Percentiles rank a stretch among this genome's conserved stretches.
These are phyloP conservation scores for Flaveria trinervia DNA, from an alignment of 129 eudicot species.

Conservation along the genomic window DNA sequence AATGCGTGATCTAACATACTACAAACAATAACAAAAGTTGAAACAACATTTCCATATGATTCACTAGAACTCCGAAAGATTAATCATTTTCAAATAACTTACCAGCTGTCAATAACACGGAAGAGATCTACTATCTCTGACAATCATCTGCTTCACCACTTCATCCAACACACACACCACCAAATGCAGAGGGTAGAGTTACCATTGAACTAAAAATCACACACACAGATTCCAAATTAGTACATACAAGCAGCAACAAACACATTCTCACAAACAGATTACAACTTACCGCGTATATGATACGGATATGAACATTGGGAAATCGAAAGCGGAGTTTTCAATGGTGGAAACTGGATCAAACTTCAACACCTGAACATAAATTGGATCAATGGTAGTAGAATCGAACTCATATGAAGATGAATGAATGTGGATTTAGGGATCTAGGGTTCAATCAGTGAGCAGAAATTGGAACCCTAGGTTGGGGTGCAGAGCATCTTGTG, in stretches of 20 bases:
- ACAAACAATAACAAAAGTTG: conserved; percentile 3
- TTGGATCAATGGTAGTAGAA: conserved; percentile 7
- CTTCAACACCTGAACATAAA: not conserved
- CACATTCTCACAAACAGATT: not conserved
- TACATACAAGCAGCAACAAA: not conserved
- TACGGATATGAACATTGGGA: conserved; percentile 15
- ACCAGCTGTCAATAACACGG: not conserved
- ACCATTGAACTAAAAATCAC: conserved; percentile 1
- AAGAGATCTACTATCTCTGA: not conserved
- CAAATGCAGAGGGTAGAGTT: not conserved
- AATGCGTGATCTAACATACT: not conserved
- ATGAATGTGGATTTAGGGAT: conserved; percentile 18
- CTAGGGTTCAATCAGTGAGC: conserved; percentile 22
- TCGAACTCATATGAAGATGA: not conserved
- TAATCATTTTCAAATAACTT: not conserved
- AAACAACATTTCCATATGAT: not conserved
- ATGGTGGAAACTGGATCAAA: conserved; percentile 16
- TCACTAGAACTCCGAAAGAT: not conserved
- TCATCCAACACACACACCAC: conserved; percentile 12
- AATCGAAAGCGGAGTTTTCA: conserved; percentile 26
- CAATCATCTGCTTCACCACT: not conserved
- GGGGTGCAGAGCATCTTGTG: conserved; percentile 5
- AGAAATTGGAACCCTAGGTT: conserved; percentile 31
- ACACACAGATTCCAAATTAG: not conserved
- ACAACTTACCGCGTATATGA: not conserved